Evolutionary conservation across 2,329 filamentous ascomycete species (phyloP).

Genomic region (Pleurostoma richardsiae): DNA sequence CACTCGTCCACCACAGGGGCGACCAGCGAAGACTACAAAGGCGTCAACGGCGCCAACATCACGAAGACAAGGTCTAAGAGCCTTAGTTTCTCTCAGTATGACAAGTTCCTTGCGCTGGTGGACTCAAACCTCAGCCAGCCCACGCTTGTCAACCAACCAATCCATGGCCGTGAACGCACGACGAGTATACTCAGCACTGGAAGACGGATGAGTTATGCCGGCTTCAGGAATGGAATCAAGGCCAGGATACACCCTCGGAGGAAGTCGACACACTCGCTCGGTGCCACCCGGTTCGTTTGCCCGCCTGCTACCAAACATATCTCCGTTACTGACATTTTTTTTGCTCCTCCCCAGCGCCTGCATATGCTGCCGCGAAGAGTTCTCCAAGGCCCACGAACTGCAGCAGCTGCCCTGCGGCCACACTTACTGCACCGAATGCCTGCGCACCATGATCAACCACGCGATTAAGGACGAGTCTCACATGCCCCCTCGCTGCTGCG

Average conservation of each 20-base stretch:
- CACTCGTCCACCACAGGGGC: conserved; percentile 33
- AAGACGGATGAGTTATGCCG: conserved; percentile 38
- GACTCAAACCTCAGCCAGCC: conserved; percentile 36
- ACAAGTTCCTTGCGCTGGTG: conserved; percentile 42
- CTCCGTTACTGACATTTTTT: background rate
- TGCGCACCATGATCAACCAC: conserved; percentile 48
- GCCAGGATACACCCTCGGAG: conserved; percentile 36
- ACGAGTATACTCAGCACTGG: conserved; percentile 38
- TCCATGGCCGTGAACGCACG: conserved; percentile 20
- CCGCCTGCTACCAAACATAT: conserved; percentile 12
- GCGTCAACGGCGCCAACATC: conserved; percentile 12
- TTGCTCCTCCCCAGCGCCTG: conserved; percentile 38
- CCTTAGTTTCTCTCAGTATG: conserved; percentile 45
- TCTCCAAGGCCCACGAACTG: conserved; percentile 34
- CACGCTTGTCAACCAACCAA: conserved; percentile 26
- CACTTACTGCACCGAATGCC: conserved; percentile 50
- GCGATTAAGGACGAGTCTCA: conserved; percentile 51
- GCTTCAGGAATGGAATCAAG: conserved; percentile 38
- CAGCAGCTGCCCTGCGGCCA: conserved; percentile 53
- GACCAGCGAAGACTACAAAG: conserved; percentile 10
- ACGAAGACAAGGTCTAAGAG: conserved; percentile 28
- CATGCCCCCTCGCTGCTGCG: conserved; percentile 60
- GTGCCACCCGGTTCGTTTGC: conserved; percentile 2
- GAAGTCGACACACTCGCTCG: conserved; percentile 21
- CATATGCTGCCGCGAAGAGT: conserved; percentile 51